Base-by-base conservation (phyloP, 106 monocot species). In the Platanthera guangdongensis region DNA sequence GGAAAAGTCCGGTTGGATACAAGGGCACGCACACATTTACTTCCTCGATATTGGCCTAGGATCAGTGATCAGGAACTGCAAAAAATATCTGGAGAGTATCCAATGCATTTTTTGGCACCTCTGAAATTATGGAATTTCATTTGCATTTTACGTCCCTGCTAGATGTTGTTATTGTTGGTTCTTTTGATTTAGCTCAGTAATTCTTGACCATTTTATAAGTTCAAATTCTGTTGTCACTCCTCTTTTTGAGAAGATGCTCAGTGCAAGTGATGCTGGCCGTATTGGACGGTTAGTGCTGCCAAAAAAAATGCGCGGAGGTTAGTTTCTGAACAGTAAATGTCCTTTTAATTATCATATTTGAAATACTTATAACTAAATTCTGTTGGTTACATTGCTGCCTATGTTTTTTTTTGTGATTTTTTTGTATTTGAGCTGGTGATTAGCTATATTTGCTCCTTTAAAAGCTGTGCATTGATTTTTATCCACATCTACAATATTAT, bases 231-330 rank as follows among this genome's bases (percentile, higher is more conserved):
- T 92, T 51, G 86, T 97, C 51, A 99, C 90, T 39, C 97, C 97
- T 46, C 84, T 99, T 78, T 99, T 99, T 82, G 97, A 99, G 75
- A 99, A 99, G 78, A 89, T 94, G 81, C 84, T 99, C 64, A 99
- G 97, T 80, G 97, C 94, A 68, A 99, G 97, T 84, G 97, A 99
- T 85, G 94, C 97, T 83, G 94, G 97, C 16, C 86, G 97, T 45
- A 94, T 99, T 82, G 97, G 97, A 74, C 93, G 97, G 52, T 71
- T 99, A 52, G 97, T 99, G 65, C 86, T 99, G 28, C 97, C 97
- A 47, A 99, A 99, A 81, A 99, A 92, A 76, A n/a, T 99, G 94
- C 78, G 97, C 97, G 77, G 97, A 99, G 91, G 97, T 99, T 52
- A 57, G 75, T 48, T 14, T 48, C 71, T 46, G 30, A 70, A 47